Conservation (phyloP, 768 basidiomycete genomes). For the Phanerochaete sordida region DNA sequence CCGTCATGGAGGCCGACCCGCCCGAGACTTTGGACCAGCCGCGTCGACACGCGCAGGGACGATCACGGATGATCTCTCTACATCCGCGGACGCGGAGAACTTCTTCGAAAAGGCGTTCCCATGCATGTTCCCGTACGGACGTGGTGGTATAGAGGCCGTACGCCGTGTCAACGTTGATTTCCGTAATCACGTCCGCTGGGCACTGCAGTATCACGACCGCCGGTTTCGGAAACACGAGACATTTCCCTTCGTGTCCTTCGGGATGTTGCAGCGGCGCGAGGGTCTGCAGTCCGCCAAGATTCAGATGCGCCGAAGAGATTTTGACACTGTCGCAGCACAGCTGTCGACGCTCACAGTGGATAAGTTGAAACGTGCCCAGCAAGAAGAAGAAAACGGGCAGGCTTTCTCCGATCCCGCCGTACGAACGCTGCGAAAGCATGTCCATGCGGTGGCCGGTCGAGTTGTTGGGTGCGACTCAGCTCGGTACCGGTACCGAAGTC, state of each 20-base stretch:
- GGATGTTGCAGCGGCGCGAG: constrained; percentile 27
- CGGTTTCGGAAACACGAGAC: constrained; percentile 29
- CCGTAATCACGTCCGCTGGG: constrained; percentile 27
- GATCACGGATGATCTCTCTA: no score
- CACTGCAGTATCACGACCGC: constrained; percentile 26
- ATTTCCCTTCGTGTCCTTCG: constrained; percentile 30
- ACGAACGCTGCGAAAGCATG: constrained; percentile 8
- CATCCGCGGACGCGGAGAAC: neutral
- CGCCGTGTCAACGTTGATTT: constrained; percentile 8
- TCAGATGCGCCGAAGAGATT: constrained; percentile 29
- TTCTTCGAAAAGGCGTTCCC: constrained; percentile 18
- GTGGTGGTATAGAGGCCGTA: constrained; percentile 18
- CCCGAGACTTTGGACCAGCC: neutral
- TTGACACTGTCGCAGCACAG: constrained; percentile 17
- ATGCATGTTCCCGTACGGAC: constrained; percentile 21
- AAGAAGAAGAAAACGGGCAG: constrained; percentile 28
- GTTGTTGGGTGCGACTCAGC: constrained; percentile 17
- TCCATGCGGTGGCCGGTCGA: constrained; percentile 14
- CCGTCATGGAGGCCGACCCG: constrained; percentile 14
- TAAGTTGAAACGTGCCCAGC: constrained; percentile 29
- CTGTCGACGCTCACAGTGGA: constrained; percentile 24
- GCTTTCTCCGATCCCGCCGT: constrained; percentile 13
- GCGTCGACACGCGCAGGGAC: neutral
- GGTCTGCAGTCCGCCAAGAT: constrained; percentile 26
- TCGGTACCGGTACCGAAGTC: constrained; percentile 18